Conservation (phyloP, 164 flowering plant species). For the Kalanchoe fedtschenkoi region DNA sequence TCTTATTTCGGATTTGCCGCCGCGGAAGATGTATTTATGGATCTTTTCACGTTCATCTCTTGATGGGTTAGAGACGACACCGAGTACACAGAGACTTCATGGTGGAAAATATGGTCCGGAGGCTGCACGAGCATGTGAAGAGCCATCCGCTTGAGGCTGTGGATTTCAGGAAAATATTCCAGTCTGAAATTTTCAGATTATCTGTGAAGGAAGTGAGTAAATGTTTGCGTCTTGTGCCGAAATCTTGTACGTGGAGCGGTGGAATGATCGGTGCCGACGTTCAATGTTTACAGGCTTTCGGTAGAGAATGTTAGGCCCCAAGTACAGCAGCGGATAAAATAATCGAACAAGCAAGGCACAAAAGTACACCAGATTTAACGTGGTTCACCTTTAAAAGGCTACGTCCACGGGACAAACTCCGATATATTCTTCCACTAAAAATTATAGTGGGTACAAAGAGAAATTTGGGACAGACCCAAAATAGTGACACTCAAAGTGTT, state of each 20-base stretch:
- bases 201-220: slow-evolving; percentile 68
- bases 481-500: no score
- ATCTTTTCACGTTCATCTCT: background rate
- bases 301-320: no score
- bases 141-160: slow-evolving; percentile 33
- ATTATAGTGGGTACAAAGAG: no score
- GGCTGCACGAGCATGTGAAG: slow-evolving; percentile 29
- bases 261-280: background rate
- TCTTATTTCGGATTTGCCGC: no score
- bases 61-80: slow-evolving; percentile 42
- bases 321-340: no score
- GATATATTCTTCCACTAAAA: no score
- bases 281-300: slow-evolving; percentile 49
- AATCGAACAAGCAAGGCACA: no score
- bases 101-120: slow-evolving; percentile 37
- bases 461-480: no score
- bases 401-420: no score
- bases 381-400: no score
- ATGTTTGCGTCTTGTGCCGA: background rate
- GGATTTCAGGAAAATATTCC: slow-evolving; percentile 46
- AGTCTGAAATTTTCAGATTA: slow-evolving; percentile 61
- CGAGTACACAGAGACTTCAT: slow-evolving; percentile 51
- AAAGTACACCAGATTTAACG: no score
- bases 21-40: no score
- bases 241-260: background rate